Conservation (phyloP, 257 asterid genomes). For the Solanum pennellii region DNA sequence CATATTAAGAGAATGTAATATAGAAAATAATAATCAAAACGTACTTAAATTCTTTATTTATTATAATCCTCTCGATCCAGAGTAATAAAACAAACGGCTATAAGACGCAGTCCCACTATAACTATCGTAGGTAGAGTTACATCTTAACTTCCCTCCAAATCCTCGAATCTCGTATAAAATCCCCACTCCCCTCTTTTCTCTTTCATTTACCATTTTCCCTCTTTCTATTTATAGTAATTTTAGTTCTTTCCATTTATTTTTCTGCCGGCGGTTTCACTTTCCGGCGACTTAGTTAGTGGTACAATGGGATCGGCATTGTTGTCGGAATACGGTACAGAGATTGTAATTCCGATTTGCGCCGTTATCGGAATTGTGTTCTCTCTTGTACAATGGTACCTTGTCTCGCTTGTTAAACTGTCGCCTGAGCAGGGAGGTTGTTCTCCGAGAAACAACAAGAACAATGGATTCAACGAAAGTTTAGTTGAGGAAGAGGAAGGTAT, state of each 20-base stretch:
- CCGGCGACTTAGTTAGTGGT: not conserved
- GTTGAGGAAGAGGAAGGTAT: not conserved
- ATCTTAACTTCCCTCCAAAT: not conserved
- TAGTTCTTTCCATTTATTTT: not conserved
- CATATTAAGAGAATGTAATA: not conserved
- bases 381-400: not conserved
- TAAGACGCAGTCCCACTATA: not conserved
- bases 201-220: not conserved
- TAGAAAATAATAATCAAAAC: not conserved
- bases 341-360: not conserved
- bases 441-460: not conserved
- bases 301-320: not conserved
- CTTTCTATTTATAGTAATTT: not conserved
- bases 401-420: not conserved
- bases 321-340: not conserved
- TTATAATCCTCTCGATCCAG: not conserved
- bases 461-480: not conserved
- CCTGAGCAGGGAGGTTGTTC: not conserved
- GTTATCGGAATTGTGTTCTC: not conserved
- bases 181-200: not conserved
- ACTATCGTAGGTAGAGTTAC: not conserved
- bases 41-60: not conserved
- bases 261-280: not conserved
- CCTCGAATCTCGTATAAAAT: not conserved
- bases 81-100: not conserved